Percentiles rank a stretch among this genome's conserved stretches.
Conservation (phyloP, 495 filamentous ascomycete genomes). For the Hamigera avellanea region DNA sequence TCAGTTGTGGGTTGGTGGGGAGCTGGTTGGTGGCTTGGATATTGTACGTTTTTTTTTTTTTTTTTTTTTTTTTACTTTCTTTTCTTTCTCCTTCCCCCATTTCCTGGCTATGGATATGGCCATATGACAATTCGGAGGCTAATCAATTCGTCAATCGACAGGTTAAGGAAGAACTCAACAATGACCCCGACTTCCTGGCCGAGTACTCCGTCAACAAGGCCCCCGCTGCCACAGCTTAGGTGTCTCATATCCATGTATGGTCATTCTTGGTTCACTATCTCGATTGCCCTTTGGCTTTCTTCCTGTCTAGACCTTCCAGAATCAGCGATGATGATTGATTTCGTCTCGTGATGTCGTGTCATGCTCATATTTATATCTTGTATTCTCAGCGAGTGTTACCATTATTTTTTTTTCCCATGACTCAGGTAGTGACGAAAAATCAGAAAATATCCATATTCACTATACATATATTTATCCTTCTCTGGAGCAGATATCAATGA, state of each 20-base stretch:
- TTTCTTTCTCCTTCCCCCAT: too few relatives aligned
- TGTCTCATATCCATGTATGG: background rate
- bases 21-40: conserved; percentile 86
- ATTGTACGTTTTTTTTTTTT: conserved; percentile 55
- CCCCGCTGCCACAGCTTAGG: conserved; percentile 3
- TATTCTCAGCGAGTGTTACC: too few relatives aligned
- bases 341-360: background rate
- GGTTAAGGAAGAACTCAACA: conserved; percentile 63
- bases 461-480: too few relatives aligned
- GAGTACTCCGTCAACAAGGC: conserved; percentile 43
- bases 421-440: too few relatives aligned
- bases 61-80: background rate
- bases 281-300: background rate
- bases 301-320: background rate
- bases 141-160: conserved; percentile 26
- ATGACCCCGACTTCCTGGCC: conserved; percentile 67
- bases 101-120: too few relatives aligned
- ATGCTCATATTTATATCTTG: too few relatives aligned
- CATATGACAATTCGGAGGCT: too few relatives aligned
- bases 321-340: conserved; percentile 5
- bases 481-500: too few relatives aligned
- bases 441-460: too few relatives aligned
- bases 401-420: too few relatives aligned
- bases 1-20: conserved; percentile 73
- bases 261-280: background rate